Base-by-base conservation (phyloP, 441 rosid species). In the Hura crepitans region DNA sequence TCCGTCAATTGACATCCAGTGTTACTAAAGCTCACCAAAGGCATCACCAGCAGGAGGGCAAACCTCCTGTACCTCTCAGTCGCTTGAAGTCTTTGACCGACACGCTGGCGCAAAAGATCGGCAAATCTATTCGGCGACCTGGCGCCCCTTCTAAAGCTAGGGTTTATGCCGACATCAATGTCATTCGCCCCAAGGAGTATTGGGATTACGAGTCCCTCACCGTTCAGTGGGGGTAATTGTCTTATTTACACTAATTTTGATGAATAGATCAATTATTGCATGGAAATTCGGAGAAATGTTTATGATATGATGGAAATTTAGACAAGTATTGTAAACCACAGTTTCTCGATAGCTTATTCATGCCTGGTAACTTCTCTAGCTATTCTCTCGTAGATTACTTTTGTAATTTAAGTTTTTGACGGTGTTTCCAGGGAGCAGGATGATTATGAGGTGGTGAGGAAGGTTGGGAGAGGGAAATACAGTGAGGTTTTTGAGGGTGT, bases 401-500 rank as follows among this genome's bases (percentile, higher is more conserved):
- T 58, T 10, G 42, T 49, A n/a, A 50, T 60, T 31, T n/a, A 54
- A 28, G 64, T 37, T 74, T 11, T 62, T 75, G 63, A 20, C 65
- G 62, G 68, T 63, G 79, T 55, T 22, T 46, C 65, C 83, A 92
- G 99, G 80, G 94, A 89, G 72, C 97, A 95, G 75, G 97, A 95
- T 77, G 93, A 90, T 76, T 95, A 95, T 68, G 99, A 92, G 89
- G 99, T 95, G 67, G 96, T 92, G 72, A 86, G 93, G 85, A 95
- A 92, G 79, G 99, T 92, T 14, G 99, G 99, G 64, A 83, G 97
- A 54, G 98, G 98, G 50, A 95, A 95, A 73, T 95, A 95, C 74
- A 92, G 99, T 77, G 99, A 95, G 81, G 99, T 92, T 15, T 92
- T 95, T 39, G 97, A 95, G 77, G 99, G 99, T 0, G 80, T 95